Conservation (phyloP, 2,329 filamentous ascomycete genomes). For the Pseudogymnoascus sp. region DNA sequence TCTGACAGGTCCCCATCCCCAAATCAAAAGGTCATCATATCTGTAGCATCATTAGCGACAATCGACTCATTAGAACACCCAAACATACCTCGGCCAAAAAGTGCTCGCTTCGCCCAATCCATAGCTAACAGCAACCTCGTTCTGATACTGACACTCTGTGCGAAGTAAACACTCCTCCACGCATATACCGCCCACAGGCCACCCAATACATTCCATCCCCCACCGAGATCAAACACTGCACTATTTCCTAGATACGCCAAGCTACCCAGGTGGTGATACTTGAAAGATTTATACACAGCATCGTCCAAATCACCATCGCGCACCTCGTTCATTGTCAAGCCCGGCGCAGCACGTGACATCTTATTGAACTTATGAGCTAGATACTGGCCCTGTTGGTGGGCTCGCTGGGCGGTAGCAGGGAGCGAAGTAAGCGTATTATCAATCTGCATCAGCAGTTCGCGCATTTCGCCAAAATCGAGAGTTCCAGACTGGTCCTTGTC, state of each 20-base stretch:
- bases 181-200: conserved; percentile 90
- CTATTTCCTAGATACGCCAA: conserved; percentile 95
- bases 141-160: conserved; percentile 87
- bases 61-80: not conserved
- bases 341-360: conserved; percentile 67
- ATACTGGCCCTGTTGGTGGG: conserved; percentile 91
- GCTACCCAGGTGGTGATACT: conserved; percentile 85
- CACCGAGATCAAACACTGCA: conserved; percentile 81
- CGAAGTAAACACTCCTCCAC: conserved; percentile 95
- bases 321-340: conserved; percentile 69
- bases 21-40: conserved; percentile 5
- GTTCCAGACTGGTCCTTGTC: conserved; percentile 90
- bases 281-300: conserved; percentile 86
- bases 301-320: conserved; percentile 85
- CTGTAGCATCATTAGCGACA: not conserved
- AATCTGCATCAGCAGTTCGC: conserved; percentile 82
- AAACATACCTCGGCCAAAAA: conserved; percentile 79
- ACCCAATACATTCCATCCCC: conserved; percentile 68
- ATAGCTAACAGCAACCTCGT: conserved; percentile 85
- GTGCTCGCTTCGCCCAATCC: conserved; percentile 95
- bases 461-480: conserved; percentile 85
- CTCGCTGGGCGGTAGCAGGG: conserved; percentile 90
- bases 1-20: not conserved
- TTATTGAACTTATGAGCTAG: conserved; percentile 92
- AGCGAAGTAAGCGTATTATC: conserved; percentile 90